Percentiles rank a stretch among this genome's conserved stretches.
phyloP scores from a whole-genome alignment of 2,329 filamentous ascomycete species.

The Penicillium hesseltinei region DNA sequence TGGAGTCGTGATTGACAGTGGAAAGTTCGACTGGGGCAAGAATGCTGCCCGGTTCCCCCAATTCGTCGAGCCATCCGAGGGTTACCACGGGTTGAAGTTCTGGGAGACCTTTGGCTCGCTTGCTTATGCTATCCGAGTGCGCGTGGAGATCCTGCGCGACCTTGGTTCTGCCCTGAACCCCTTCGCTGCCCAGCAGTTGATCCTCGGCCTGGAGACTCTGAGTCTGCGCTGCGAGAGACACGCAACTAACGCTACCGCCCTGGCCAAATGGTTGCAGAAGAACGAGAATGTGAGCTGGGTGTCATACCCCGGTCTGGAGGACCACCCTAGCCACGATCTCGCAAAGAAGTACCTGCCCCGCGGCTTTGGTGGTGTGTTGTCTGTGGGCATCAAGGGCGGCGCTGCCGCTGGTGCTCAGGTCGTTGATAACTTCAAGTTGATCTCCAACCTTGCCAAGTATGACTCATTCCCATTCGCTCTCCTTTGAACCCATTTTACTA shows the following conservation, averaged over 20 bases:
- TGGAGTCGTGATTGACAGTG: constrained; percentile 80
- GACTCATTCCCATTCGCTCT: constrained; percentile 13
- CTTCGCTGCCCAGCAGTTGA: constrained; percentile 87
- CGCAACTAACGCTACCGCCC: constrained; percentile 73
- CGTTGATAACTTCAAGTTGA: constrained; percentile 91
- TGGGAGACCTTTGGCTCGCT: constrained; percentile 85
- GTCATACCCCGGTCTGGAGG: constrained; percentile 83
- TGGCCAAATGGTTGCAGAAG: constrained; percentile 79
- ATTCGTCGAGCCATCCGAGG: constrained; percentile 79
- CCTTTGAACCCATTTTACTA: neutral
- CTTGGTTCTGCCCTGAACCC: constrained; percentile 80
- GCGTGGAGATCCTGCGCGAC: constrained; percentile 88
- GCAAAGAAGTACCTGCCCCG: constrained; percentile 85
- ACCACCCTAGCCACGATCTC: constrained; percentile 72
- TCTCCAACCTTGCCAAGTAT: constrained; percentile 89
- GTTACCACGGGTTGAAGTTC: constrained; percentile 92
- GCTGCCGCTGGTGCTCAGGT: constrained; percentile 79
- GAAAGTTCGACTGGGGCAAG: constrained; percentile 92
- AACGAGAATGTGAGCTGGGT: constrained; percentile 89
- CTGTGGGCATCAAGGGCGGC: constrained; percentile 89
- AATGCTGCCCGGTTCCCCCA: constrained; percentile 83
- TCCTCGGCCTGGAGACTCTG: constrained; percentile 86
- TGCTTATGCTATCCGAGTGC: constrained; percentile 80
- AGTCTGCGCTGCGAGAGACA: constrained; percentile 83
- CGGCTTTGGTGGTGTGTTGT: constrained; percentile 86